A percentile compares a stretch with the other conserved stretches of the same genome.
These are phyloP conservation scores for Xylaria intraflava DNA, from an alignment of 495 filamentous ascomycete species.

Conservation along the genomic window DNA sequence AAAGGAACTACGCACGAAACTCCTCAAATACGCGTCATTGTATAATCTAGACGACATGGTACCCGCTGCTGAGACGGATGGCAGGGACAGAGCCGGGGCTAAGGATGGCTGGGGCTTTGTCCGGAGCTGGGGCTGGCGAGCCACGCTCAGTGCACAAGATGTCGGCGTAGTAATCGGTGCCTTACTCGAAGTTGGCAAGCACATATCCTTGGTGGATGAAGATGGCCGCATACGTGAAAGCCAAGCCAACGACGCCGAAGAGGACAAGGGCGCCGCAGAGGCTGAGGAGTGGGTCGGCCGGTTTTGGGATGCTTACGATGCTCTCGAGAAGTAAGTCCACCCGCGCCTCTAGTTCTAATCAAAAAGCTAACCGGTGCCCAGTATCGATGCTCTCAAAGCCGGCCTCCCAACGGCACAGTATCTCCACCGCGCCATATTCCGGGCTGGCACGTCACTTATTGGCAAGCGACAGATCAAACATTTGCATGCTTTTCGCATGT, in stretches of 20 bases:
- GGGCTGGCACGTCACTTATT: conserved; percentile 82
- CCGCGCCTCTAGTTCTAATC: conserved; percentile 9
- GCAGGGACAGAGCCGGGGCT: conserved; percentile 48
- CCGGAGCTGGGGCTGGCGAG: conserved; percentile 95
- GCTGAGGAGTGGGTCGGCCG: conserved; percentile 63
- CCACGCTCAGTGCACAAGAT: conserved; percentile 84
- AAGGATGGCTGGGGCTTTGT: conserved; percentile 96
- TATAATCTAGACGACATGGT: conserved; percentile 93
- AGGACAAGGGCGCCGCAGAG: conserved; percentile 39
- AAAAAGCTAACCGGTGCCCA: conserved; percentile 26
- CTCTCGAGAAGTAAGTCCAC: conserved; percentile 58
- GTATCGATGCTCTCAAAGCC: conserved; percentile 66
- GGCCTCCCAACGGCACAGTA: conserved; percentile 79
- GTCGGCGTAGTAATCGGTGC: conserved; percentile 85
- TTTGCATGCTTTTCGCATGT: conserved; percentile 86
- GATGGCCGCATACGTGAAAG: conserved; percentile 29
- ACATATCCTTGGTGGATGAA: conserved; percentile 27
- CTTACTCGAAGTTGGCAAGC: conserved; percentile 80
- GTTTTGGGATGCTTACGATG: conserved; percentile 94
- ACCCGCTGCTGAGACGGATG: conserved; percentile 56
- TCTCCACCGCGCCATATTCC: conserved; percentile 87
- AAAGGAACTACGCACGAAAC: conserved; percentile 71
- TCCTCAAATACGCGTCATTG: conserved; percentile 81
- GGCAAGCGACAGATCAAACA: conserved; percentile 92
- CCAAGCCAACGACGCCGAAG: conserved; percentile 37